These are phyloP conservation scores for Hawksworthiomyces lignivorus DNA, from an alignment of 2,329 filamentous ascomycete genomes.

Conservation along the genomic window DNA sequence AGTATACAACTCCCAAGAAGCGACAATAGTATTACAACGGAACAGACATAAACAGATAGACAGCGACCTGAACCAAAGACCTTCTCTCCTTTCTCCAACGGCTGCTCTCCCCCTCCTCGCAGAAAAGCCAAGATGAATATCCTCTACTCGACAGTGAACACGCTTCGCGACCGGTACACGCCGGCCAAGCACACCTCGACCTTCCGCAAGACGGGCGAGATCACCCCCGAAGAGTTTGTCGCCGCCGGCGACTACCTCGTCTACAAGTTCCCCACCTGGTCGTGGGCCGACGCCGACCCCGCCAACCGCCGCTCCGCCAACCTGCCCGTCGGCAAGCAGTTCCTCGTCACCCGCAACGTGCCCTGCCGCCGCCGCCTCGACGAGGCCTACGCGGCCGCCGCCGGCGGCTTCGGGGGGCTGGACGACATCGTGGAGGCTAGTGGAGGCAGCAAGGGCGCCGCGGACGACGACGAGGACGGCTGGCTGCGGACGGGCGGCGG, in stretches of 20 bases:
- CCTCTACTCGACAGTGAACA: constrained; percentile 87
- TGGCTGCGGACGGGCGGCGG: constrained; percentile 80
- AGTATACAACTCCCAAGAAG: no score
- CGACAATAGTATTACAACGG: no score
- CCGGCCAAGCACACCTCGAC: constrained; percentile 85
- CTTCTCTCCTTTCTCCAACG: no score
- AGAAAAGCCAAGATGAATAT: no score
- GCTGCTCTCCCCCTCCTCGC: no score
- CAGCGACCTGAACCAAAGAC: no score
- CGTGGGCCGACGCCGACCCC: constrained; percentile 86
- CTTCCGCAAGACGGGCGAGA: constrained; percentile 88
- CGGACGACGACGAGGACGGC: constrained; percentile 64
- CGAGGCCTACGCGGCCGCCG: constrained; percentile 85
- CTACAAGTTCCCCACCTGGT: constrained; percentile 98
- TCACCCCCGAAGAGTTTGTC: constrained; percentile 95
- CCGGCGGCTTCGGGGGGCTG: constrained; percentile 77
- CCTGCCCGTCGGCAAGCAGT: constrained; percentile 87
- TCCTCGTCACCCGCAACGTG: constrained; percentile 86
- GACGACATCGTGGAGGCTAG: constrained; percentile 61
- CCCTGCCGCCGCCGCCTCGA: constrained; percentile 88
- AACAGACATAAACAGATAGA: no score
- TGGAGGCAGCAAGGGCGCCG: constrained; percentile 49
- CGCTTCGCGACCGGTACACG: constrained; percentile 83
- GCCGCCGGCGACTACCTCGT: constrained; percentile 94
- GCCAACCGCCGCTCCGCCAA: constrained; percentile 69